phyloP scores from a whole-genome alignment of 208 protist genomes.

The Acanthamoeba divionensis region DNA sequence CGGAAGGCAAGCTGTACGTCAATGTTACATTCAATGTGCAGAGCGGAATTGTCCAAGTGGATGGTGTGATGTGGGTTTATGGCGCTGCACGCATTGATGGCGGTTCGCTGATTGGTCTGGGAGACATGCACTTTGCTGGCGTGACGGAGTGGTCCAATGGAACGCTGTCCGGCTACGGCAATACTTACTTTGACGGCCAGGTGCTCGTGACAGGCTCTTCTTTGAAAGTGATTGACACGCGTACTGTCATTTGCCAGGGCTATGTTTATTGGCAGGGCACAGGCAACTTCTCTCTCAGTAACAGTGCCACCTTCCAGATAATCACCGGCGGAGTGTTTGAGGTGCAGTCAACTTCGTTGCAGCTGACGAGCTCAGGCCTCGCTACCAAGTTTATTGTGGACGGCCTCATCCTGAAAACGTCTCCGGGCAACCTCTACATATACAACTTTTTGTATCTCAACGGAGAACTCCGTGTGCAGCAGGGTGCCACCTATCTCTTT shows the following conservation, averaged over 20 bases:
- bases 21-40: constrained; percentile 11
- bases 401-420: neutral
- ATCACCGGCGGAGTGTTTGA: neutral
- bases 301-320: constrained; percentile 34
- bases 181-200: constrained; percentile 3
- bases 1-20: constrained; percentile 8
- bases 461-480: neutral
- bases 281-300: constrained; percentile 40
- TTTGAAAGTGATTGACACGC: constrained; percentile 43
- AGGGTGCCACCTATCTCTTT: neutral
- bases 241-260: constrained; percentile 8
- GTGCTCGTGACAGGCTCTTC: constrained; percentile 1
- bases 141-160: constrained; percentile 13
- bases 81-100: constrained; percentile 26
- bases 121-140: constrained; percentile 38
- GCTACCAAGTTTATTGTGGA: neutral
- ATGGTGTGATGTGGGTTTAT: neutral
- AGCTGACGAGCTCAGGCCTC: neutral
- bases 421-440: constrained; percentile 40
- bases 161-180: constrained; percentile 28
- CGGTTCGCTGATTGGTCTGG: constrained; percentile 30
- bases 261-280: constrained; percentile 15
- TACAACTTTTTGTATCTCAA: neutral
- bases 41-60: constrained; percentile 5
- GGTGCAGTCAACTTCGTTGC: neutral